Percentiles rank a stretch among this genome's conserved stretches.
These are phyloP conservation scores for Russula sp. DNA, from an alignment of 768 basidiomycete species.

Conservation along the genomic window DNA sequence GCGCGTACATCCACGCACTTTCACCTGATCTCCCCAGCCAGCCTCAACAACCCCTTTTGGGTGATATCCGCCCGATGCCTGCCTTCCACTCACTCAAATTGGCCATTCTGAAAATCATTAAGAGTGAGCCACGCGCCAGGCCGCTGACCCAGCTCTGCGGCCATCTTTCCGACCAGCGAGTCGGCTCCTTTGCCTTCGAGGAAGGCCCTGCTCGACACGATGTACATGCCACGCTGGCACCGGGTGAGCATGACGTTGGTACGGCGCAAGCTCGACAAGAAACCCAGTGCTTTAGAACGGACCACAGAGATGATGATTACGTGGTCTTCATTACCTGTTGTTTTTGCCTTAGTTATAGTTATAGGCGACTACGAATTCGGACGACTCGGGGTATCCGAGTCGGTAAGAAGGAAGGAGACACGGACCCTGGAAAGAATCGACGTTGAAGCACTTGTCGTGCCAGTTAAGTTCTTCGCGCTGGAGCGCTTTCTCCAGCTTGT, in stretches of 20 bases:
- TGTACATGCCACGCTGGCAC: constrained; percentile 72
- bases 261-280: constrained; percentile 54
- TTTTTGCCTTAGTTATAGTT: background rate
- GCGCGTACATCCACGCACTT: background rate
- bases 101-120: constrained; percentile 32
- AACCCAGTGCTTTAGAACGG: constrained; percentile 56
- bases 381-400: too few species aligned
- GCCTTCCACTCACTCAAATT: constrained; percentile 21
- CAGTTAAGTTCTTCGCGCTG: constrained; percentile 44
- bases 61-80: too few species aligned
- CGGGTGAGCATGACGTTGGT: constrained; percentile 87
- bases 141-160: constrained; percentile 27
- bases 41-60: too few species aligned
- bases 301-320: constrained; percentile 69
- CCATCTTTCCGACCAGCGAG: constrained; percentile 39
- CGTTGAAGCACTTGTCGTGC: constrained; percentile 67
- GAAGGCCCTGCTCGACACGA: constrained; percentile 57
- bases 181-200: constrained; percentile 45
- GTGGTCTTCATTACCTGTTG: constrained; percentile 74
- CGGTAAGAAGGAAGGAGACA: background rate
- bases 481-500: constrained; percentile 48
- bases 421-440: constrained; percentile 75
- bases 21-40: background rate
- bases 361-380: background rate
- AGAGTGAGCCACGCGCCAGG: constrained; percentile 32